Conservation (phyloP, 306 rosid genomes). For the Styphnolobium japonicum region DNA sequence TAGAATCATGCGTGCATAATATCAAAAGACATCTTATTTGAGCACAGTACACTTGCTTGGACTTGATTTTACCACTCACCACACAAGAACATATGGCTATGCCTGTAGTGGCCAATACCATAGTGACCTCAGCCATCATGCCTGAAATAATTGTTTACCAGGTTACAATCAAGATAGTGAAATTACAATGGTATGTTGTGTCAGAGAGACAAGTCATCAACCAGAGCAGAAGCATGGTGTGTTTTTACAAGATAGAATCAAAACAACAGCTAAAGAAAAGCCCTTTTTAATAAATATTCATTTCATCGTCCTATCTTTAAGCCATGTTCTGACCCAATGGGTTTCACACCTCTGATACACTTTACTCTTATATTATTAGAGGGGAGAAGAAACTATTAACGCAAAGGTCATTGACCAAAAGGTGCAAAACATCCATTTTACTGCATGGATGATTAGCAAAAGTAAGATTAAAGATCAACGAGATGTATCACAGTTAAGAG, state of each 20-base stretch:
- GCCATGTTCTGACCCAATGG: slow-evolving; percentile 2
- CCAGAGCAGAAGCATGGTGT: neutral
- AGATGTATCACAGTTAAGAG: neutral
- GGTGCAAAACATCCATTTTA: too few species aligned
- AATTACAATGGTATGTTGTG: neutral
- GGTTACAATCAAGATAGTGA: slow-evolving; percentile 21
- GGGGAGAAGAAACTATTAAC: neutral
- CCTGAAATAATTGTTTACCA: slow-evolving; percentile 54
- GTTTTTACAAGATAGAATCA: neutral
- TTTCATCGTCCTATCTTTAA: neutral
- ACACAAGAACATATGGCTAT: slow-evolving; percentile 82
- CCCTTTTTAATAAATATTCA: neutral
- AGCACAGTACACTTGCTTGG: slow-evolving; percentile 15
- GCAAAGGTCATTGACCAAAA: slow-evolving; percentile 1
- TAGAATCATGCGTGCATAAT: slow-evolving; percentile 9
- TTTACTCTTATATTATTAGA: neutral
- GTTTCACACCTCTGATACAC: neutral
- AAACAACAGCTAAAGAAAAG: neutral
- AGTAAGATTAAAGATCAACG: neutral
- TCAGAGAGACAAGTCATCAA: neutral
- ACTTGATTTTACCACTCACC: slow-evolving; percentile 65
- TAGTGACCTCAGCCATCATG: slow-evolving; percentile 90
- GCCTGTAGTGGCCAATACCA: slow-evolving; percentile 78
- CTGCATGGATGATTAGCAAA: slow-evolving; percentile 1
- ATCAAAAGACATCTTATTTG: slow-evolving; percentile 9